Evolutionary conservation across 2,329 filamentous ascomycete species (phyloP).

Genomic region (Aspergillus fructus): DNA sequence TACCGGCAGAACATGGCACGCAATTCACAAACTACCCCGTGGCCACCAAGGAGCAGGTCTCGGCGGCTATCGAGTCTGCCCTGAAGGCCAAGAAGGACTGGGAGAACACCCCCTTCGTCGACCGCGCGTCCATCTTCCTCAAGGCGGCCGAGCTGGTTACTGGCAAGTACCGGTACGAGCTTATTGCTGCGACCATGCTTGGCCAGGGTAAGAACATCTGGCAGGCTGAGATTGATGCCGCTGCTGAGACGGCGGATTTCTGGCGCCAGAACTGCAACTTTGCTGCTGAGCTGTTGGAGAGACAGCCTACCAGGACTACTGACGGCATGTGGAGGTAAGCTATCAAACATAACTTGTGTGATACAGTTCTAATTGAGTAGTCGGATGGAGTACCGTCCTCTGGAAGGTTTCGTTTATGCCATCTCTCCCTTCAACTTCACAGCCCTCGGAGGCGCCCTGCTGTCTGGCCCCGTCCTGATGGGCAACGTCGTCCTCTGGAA

Average conservation of each 20-base stretch:
- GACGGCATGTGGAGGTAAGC: conserved; percentile 77
- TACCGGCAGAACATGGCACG: conserved; percentile 40
- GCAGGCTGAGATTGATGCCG: conserved; percentile 96
- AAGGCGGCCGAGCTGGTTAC: conserved; percentile 91
- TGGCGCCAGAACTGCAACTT: conserved; percentile 89
- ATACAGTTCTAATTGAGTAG: no score
- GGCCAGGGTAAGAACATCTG: conserved; percentile 98
- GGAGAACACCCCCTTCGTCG: conserved; percentile 85
- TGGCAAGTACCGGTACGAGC: conserved; percentile 91
- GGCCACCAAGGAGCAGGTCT: conserved; percentile 72
- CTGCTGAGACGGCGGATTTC: conserved; percentile 93
- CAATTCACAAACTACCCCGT: conserved; percentile 79
- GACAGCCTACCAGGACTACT: conserved; percentile 81
- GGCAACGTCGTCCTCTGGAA: conserved; percentile 98
- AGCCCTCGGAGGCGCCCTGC: conserved; percentile 85
- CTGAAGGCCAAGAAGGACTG: conserved; percentile 82
- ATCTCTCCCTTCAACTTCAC: conserved; percentile 97
- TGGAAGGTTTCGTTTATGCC: conserved; percentile 97
- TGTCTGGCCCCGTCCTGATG: conserved; percentile 78
- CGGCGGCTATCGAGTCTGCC: conserved; percentile 76
- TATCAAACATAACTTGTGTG: no score
- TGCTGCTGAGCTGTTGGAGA: conserved; percentile 83
- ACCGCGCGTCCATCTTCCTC: conserved; percentile 89
- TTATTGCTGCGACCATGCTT: conserved; percentile 94
- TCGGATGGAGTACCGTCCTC: conserved; percentile 75